phyloP scores from a whole-genome alignment of 2,329 filamentous ascomycete species.

The Ceratocystis albifundus region DNA sequence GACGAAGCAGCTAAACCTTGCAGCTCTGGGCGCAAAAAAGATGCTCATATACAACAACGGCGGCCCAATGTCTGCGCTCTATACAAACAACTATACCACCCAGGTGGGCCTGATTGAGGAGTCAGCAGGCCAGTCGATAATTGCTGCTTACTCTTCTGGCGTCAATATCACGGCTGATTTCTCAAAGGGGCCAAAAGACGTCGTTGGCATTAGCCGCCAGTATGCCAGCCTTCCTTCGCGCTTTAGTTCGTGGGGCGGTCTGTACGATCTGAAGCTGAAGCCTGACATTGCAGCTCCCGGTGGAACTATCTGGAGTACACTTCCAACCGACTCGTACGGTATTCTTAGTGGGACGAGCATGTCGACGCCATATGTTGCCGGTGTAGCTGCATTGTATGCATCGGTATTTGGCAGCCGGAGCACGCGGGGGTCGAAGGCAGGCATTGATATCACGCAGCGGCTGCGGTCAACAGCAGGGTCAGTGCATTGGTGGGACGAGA shows the following conservation, averaged over 20 bases:
- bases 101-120: conserved; percentile 25
- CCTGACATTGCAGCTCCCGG: conserved; percentile 42
- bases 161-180: conserved; percentile 35
- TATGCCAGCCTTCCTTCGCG: conserved; percentile 34
- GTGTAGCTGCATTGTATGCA: conserved; percentile 38
- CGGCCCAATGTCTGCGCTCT: conserved; percentile 9
- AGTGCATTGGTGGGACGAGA: conserved; percentile 19
- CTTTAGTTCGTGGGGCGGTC: conserved; percentile 43
- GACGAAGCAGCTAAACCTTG: conserved; percentile 28
- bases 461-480: conserved; percentile 17
- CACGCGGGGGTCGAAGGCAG: conserved; percentile 28
- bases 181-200: conserved; percentile 27
- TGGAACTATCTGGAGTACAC: conserved; percentile 41
- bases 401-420: conserved; percentile 34
- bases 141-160: conserved; percentile 26
- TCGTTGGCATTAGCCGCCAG: conserved; percentile 26
- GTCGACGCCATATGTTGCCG: conserved; percentile 44
- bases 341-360: conserved; percentile 46
- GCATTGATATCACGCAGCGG: conserved; percentile 17
- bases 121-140: conserved; percentile 27
- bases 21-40: conserved; percentile 27
- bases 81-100: conserved; percentile 17
- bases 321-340: conserved; percentile 35
- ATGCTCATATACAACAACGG: conserved; percentile 33
- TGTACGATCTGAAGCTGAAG: conserved; percentile 41